A percentile compares a stretch with the other conserved stretches of the same genome.
Evolutionary conservation across 768 basidiomycete genomes (phyloP).

Genomic region (Mrakia frigida): DNA sequence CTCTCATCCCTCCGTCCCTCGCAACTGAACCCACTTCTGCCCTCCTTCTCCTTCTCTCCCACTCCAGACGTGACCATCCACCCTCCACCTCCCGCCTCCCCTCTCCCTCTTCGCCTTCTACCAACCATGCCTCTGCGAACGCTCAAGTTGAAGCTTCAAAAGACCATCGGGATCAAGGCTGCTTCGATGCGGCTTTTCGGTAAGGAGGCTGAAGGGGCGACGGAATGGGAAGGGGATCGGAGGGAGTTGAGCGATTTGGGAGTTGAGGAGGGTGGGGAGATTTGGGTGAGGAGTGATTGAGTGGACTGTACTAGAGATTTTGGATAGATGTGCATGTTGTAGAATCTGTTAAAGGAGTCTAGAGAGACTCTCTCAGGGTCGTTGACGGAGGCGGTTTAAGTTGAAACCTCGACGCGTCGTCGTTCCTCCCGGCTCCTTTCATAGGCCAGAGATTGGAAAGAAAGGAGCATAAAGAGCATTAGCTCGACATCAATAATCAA

Average conservation of each 20-base stretch:
- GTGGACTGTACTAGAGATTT: background rate
- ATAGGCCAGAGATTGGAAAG: no score
- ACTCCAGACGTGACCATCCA: constrained; percentile 12
- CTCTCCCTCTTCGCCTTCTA: constrained; percentile 10
- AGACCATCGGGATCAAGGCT: constrained; percentile 18
- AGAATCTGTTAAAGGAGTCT: no score
- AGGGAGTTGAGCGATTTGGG: constrained; percentile 6
- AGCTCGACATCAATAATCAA: no score
- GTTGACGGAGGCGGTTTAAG: no score
- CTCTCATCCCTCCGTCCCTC: background rate
- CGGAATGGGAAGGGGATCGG: constrained; percentile 9
- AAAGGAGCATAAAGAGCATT: no score
- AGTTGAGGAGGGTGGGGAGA: background rate
- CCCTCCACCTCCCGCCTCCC: background rate
- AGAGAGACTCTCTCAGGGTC: no score
- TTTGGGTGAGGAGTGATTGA: background rate
- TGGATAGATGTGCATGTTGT: background rate
- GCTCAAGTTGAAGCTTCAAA: constrained; percentile 21
- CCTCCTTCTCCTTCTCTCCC: background rate
- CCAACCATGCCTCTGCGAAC: constrained; percentile 22
- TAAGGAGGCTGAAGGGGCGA: background rate
- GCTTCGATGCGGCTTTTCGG: background rate
- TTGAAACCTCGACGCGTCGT: no score
- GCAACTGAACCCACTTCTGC: background rate
- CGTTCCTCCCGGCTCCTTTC: no score